Evolutionary conservation across 1,284 basidiomycete genomes (phyloP).

Genomic region (Pseudozyma sp.): DNA sequence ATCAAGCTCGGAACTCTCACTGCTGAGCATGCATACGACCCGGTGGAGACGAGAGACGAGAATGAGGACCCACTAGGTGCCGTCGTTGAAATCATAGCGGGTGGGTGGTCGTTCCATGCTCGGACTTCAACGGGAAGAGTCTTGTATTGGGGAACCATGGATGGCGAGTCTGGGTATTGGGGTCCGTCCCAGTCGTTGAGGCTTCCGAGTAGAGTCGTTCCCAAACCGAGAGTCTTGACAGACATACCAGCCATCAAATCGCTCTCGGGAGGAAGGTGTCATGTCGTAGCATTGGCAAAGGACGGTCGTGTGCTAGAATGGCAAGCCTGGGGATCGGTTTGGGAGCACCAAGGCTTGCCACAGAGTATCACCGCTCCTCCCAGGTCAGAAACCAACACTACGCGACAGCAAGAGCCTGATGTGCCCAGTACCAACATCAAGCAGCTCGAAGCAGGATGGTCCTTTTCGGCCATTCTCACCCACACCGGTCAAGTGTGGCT

Average conservation of each 20-base stretch:
- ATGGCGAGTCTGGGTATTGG: slow-evolving; percentile 15
- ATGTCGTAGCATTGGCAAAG: slow-evolving; percentile 74
- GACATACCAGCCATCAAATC: slow-evolving; percentile 19
- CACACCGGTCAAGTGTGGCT: slow-evolving; percentile 17
- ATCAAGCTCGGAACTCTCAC: slow-evolving; percentile 10
- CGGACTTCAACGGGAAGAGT: slow-evolving; percentile 40
- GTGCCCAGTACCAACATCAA: slow-evolving; percentile 13
- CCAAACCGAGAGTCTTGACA: slow-evolving; percentile 13
- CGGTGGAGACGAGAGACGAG: not conserved
- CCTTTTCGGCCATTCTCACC: slow-evolving; percentile 37
- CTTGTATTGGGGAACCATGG: slow-evolving; percentile 48
- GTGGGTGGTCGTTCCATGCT: slow-evolving; percentile 54
- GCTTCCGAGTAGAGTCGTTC: slow-evolving; percentile 1
- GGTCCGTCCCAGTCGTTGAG: not conserved
- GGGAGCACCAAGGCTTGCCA: slow-evolving; percentile 20
- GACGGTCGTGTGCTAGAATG: slow-evolving; percentile 46
- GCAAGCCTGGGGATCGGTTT: slow-evolving; percentile 40
- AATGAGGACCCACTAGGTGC: not conserved
- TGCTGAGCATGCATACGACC: not conserved
- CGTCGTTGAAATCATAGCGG: slow-evolving; percentile 39
- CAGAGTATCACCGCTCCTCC: not conserved
- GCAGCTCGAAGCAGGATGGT: slow-evolving; percentile 58
- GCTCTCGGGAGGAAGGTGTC: slow-evolving; percentile 75
- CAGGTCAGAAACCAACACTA: not conserved
- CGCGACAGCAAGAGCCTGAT: not conserved